Evolutionary conservation across 225 moss, liverwort and hornwort species (phyloP).

Genomic region (Antitrichia curtipendula): DNA sequence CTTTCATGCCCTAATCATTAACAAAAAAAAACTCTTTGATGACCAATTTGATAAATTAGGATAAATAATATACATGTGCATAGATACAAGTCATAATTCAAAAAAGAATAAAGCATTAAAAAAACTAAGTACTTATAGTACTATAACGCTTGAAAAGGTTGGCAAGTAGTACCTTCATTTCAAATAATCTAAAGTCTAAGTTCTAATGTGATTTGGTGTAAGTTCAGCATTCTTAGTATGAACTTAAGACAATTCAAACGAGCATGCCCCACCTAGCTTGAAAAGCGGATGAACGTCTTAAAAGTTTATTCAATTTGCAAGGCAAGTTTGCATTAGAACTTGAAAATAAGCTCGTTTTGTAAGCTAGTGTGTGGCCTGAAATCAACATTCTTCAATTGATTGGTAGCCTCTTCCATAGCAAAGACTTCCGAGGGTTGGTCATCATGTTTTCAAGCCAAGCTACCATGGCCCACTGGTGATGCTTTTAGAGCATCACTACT

Average conservation of each 20-base stretch:
- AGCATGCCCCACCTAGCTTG: no score
- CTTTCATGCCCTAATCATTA: not conserved
- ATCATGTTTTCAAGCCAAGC: no score
- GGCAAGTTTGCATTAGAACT: fast-evolving
- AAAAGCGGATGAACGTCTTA: not conserved
- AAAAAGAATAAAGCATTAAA: not conserved
- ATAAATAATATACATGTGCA: not conserved
- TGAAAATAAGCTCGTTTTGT: not conserved
- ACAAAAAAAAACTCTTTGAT: not conserved
- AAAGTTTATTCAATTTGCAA: not conserved
- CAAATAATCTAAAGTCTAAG: not conserved
- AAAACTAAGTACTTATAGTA: not conserved
- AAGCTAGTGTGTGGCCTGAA: not conserved
- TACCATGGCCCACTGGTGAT: no score
- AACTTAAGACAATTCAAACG: not conserved
- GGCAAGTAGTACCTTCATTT: no score
- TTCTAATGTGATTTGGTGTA: not conserved
- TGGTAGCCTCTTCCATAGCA: no score
- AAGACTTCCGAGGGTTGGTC: no score
- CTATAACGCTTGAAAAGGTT: fast-evolving
- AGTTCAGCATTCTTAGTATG: not conserved
- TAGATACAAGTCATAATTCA: not conserved
- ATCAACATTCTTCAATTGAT: no score
- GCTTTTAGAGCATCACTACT: no score
- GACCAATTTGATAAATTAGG: not conserved